Percentiles rank a stretch among this genome's conserved stretches.
phyloP scores from a whole-genome alignment of 31 red algal species.

The Asparagopsis taxiformis region DNA sequence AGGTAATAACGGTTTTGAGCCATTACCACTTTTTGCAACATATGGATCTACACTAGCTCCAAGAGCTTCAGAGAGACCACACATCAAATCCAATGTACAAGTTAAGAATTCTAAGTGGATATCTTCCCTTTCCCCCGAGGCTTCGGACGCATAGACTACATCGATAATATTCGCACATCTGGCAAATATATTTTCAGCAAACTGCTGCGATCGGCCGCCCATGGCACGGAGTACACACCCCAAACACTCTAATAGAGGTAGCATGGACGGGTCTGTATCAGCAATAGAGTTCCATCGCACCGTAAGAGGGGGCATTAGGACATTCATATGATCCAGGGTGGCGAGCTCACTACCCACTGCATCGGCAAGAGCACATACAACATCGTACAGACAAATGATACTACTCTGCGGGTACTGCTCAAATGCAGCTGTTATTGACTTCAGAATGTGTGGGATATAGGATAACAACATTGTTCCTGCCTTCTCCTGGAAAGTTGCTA shows the following conservation, averaged over 20 bases:
- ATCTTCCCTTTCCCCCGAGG: slow-evolving; percentile 32
- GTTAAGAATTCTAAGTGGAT: slow-evolving; percentile 45
- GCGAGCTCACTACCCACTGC: slow-evolving; percentile 68
- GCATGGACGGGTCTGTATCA: slow-evolving; percentile 37
- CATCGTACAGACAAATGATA: slow-evolving; percentile 63
- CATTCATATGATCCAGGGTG: slow-evolving; percentile 33
- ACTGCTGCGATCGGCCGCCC: slow-evolving; percentile 48
- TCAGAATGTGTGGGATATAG: slow-evolving; percentile 52
- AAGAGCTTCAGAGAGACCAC: slow-evolving; percentile 37
- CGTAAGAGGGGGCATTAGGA: slow-evolving; percentile 58
- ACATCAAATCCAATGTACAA: slow-evolving; percentile 66
- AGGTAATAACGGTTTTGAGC: slow-evolving; percentile 41
- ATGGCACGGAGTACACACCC: slow-evolving; percentile 39
- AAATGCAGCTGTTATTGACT: slow-evolving; percentile 60
- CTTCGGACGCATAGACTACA: slow-evolving; percentile 37
- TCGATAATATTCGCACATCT: slow-evolving; percentile 57
- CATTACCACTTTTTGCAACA: slow-evolving; percentile 31
- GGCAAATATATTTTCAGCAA: slow-evolving; percentile 57
- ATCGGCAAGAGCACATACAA: slow-evolving; percentile 70
- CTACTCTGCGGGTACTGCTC: slow-evolving; percentile 68
- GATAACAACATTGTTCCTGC: slow-evolving; percentile 50
- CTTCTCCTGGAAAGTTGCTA: slow-evolving; percentile 70
- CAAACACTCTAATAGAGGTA: slow-evolving; percentile 71
- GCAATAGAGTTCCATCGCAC: slow-evolving; percentile 52
- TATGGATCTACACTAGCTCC: slow-evolving; percentile 59